phyloP scores from a whole-genome alignment of 176 grass and related monocot species.

The Sorghum bicolor region Sorghum_bicolor_NCBIv3 NC_012875.2:57370501-57371000 shows the following conservation, averaged over 20 bases:
- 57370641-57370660: not conserved
- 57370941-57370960: slow-evolving; percentile 58
- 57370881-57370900: not conserved
- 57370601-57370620: slow-evolving; percentile 53
- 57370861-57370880: not conserved
- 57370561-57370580: slow-evolving; percentile 28
- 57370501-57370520: slow-evolving; percentile 61
- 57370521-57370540: slow-evolving; percentile 40
- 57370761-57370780: slow-evolving; percentile 59
- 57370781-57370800: slow-evolving; percentile 61
- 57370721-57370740: not conserved
- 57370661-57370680: not conserved
- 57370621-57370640: not conserved
- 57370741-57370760: slow-evolving; percentile 28
- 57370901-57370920: not conserved
- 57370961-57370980: slow-evolving; percentile 36
- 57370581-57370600: slow-evolving; percentile 24
- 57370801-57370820: slow-evolving; percentile 50
- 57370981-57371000: slow-evolving; percentile 42
- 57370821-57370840: slow-evolving; percentile 61
- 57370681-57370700: not conserved
- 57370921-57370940: not conserved
- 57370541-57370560: slow-evolving; percentile 9
- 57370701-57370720: slow-evolving; percentile 44
- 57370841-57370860: slow-evolving; percentile 58